Evolutionary conservation across 805 yeast species (phyloP), one percentile per base, ranked within the genome.

Genomic region (Candida gorgasii): DNA sequence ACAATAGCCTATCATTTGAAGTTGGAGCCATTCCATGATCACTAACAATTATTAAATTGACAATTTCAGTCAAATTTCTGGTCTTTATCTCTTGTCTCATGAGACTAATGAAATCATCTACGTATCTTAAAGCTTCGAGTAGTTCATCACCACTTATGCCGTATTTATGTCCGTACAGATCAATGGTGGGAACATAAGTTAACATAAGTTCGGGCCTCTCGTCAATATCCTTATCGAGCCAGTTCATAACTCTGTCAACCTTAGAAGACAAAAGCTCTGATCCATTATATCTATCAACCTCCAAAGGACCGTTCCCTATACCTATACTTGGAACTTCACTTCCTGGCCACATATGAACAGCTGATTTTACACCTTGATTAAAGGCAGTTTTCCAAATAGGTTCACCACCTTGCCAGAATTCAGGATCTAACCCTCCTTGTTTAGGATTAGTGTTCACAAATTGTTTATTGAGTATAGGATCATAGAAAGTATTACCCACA

Each of bases 291-390:
- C 65, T 62, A 50, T 84, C 93, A 24, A 79, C 78, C 36, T 73
- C 75, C 43, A 74, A 57, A 16, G 72, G 75, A 4, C 42, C 77
- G 70, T 43, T 56, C 44, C 26, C 53, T 24, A 59, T 56, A 11
- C 65, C 67, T 5, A 63, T 64, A 55, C 76, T 79, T 18, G 75
- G 73, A 6, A 82, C 95, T 52, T 89, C 96, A 45, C 89, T 80
- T 1, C 97, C 97, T 0, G 97, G 97, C 95, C 95, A 90, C 96
- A 89, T 89, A 61, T 89, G 95, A n/a, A 88, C 84, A 0, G 89
- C 95, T 4, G 84, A 63, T 3, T 66, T 65, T 2, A 84, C 74
- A 5, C 81, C 83, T 45, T 85, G 85, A 14, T 61, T 59, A 20
- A 69, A 69, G 0, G 92, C 89, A 1, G 95, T 86, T 23, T 74